These are phyloP conservation scores for Argentina anserina DNA, from an alignment of 306 rosid species.

Conservation along the genomic window DNA sequence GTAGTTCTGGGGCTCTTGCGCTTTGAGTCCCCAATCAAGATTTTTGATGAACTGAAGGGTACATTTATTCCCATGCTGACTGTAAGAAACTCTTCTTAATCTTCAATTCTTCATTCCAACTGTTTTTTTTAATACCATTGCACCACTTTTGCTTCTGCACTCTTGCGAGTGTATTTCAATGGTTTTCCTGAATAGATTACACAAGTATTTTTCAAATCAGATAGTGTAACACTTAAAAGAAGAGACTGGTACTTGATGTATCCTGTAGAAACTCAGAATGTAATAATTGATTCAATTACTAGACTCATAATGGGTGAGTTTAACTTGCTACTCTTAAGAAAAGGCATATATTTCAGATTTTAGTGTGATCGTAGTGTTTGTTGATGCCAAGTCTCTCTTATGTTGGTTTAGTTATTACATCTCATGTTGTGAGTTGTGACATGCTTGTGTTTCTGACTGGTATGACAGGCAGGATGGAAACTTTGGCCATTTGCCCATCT, in stretches of 20 bases:
- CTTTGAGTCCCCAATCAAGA: slow-evolving; percentile 46
- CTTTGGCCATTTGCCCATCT: slow-evolving; percentile 99
- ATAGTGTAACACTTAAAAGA: neutral
- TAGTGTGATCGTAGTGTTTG: neutral
- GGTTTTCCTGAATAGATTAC: slow-evolving; percentile 1
- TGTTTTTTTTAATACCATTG: slow-evolving; percentile 20
- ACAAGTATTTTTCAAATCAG: neutral
- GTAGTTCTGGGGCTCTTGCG: slow-evolving; percentile 78
- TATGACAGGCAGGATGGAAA: slow-evolving; percentile 90
- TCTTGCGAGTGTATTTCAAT: neutral
- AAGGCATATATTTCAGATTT: neutral
- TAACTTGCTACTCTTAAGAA: neutral
- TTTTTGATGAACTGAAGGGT: slow-evolving; percentile 60
- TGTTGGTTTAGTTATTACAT: neutral
- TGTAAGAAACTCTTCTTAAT: slow-evolving; percentile 44
- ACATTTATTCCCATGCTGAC: slow-evolving; percentile 86
- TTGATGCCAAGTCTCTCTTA: neutral
- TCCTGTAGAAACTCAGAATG: neutral
- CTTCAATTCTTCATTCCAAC: too few species aligned
- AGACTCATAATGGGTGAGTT: neutral
- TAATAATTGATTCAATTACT: neutral
- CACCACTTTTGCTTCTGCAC: slow-evolving; percentile 9
- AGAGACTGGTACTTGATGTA: neutral
- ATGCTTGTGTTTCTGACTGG: slow-evolving; percentile 14
- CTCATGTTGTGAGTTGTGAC: slow-evolving; percentile 1